phyloP scores from a whole-genome alignment of 1,284 basidiomycete species.

The Puccinia coronata region DNA sequence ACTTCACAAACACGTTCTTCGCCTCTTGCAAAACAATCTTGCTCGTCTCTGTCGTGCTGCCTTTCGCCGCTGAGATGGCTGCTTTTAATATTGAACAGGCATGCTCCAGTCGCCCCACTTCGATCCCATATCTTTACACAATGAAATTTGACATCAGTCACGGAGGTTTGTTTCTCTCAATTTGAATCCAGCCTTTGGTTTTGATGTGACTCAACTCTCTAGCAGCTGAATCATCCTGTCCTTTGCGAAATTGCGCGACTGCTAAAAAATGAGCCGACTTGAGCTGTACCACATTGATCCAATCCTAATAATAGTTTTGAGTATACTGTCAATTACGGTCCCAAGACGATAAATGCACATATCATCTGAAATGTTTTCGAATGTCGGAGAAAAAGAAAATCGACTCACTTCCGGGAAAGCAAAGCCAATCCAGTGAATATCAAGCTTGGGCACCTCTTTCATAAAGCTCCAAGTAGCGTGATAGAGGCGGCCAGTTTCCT shows the following conservation, averaged over 20 bases:
- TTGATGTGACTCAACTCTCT: constrained; percentile 61
- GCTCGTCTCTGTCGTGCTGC: neutral
- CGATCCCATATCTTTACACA: constrained; percentile 70
- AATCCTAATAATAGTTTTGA: constrained; percentile 65
- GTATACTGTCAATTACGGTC: neutral
- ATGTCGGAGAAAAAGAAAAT: neutral
- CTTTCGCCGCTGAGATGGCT: neutral
- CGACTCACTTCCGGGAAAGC: constrained; percentile 25
- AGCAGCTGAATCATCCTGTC: constrained; percentile 83
- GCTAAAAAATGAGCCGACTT: constrained; percentile 86
- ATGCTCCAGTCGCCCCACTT: constrained; percentile 72
- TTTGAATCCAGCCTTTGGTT: constrained; percentile 52
- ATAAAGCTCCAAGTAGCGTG: neutral
- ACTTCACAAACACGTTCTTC: constrained; percentile 69
- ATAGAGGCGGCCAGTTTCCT: constrained; percentile 25
- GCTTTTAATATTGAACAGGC: constrained; percentile 60
- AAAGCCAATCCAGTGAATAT: constrained; percentile 40
- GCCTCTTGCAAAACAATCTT: constrained; percentile 42
- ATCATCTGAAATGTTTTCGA: neutral
- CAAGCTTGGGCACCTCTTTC: constrained; percentile 8
- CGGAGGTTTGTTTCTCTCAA: neutral
- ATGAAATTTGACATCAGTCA: neutral
- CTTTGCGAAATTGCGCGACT: constrained; percentile 84
- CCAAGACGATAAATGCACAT: neutral
- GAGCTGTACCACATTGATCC: constrained; percentile 77